Evolutionary conservation across 106 monocot genomes (phyloP).

Genomic region (Dendrobium catenatum): DNA sequence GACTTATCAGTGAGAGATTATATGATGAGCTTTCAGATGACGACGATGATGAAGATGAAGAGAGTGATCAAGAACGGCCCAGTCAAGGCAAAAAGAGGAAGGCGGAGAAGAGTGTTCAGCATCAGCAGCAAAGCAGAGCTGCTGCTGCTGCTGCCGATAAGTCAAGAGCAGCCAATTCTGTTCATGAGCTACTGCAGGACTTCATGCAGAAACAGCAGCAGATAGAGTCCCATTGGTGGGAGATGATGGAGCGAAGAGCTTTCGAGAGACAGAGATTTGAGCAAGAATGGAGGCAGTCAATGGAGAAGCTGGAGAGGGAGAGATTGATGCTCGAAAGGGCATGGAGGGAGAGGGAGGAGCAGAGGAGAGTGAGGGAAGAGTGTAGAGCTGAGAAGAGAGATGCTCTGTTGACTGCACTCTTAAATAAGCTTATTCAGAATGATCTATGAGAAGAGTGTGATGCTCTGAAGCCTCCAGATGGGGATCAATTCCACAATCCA

Average conservation of each 20-base stretch:
- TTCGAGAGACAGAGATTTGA: slow-evolving; percentile 56
- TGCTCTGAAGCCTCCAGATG: background rate
- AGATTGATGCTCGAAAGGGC: slow-evolving; percentile 77
- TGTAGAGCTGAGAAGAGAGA: slow-evolving; percentile 83
- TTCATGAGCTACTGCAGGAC: slow-evolving; percentile 61
- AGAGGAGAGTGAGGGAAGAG: slow-evolving; percentile 86
- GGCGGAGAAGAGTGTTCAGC: slow-evolving; percentile 2
- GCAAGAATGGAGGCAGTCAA: slow-evolving; percentile 82
- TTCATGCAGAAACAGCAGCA: slow-evolving; percentile 81
- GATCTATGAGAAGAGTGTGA: slow-evolving; percentile 13
- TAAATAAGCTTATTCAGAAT: slow-evolving; percentile 79
- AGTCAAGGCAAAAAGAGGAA: slow-evolving; percentile 49
- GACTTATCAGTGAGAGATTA: slow-evolving; percentile 40
- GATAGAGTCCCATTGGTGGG: slow-evolving; percentile 72
- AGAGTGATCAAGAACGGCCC: slow-evolving; percentile 43
- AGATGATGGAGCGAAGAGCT: slow-evolving; percentile 65
- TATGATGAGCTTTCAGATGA: slow-evolving; percentile 58
- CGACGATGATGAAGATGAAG: slow-evolving; percentile 47
- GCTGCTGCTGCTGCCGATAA: slow-evolving; percentile 19
- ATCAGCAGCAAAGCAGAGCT: slow-evolving; percentile 3
- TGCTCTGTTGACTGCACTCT: slow-evolving; percentile 58
- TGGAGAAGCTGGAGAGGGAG: slow-evolving; percentile 93
- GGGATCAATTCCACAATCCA: background rate
- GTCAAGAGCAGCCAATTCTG: slow-evolving; percentile 15
- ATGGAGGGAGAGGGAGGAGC: slow-evolving; percentile 93